These are phyloP conservation scores for Penicillium sp. DNA, from an alignment of 2,329 filamentous ascomycete species.

Conservation along the genomic window DNA sequence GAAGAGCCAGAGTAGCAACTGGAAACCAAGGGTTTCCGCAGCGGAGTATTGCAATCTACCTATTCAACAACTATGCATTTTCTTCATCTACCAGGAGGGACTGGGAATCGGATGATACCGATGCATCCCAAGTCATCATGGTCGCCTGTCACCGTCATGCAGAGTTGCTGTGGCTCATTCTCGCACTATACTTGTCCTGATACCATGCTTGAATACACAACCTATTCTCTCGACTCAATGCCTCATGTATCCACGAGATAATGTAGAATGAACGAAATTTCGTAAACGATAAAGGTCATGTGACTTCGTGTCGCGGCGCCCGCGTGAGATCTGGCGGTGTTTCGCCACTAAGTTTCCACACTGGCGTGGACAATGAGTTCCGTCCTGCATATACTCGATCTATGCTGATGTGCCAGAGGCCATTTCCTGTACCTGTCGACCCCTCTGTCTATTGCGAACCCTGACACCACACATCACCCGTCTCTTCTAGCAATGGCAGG, in stretches of 20 bases:
- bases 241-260: no score
- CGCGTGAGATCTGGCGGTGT: slow-evolving; percentile 8
- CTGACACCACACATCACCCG: neutral
- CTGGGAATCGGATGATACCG: neutral
- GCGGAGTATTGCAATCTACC: neutral
- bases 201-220: slow-evolving; percentile 1
- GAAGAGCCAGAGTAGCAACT: neutral
- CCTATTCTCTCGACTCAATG: no score
- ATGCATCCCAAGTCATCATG: neutral
- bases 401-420: neutral
- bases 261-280: neutral
- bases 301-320: slow-evolving; percentile 24
- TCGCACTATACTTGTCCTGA: slow-evolving; percentile 1
- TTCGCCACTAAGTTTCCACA: slow-evolving; percentile 7
- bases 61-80: neutral
- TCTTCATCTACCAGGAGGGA: neutral
- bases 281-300: slow-evolving; percentile 9
- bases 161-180: neutral
- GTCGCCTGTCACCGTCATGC: neutral
- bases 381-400: slow-evolving; percentile 12
- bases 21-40: neutral
- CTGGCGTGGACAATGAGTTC: slow-evolving; percentile 3
- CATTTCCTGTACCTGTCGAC: neutral
- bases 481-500: slow-evolving; percentile 20
- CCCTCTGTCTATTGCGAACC: neutral